Evolutionary conservation across 805 yeast genomes (phyloP), one percentile per base, ranked within the genome.

Genomic region (Candida verbasci): DNA sequence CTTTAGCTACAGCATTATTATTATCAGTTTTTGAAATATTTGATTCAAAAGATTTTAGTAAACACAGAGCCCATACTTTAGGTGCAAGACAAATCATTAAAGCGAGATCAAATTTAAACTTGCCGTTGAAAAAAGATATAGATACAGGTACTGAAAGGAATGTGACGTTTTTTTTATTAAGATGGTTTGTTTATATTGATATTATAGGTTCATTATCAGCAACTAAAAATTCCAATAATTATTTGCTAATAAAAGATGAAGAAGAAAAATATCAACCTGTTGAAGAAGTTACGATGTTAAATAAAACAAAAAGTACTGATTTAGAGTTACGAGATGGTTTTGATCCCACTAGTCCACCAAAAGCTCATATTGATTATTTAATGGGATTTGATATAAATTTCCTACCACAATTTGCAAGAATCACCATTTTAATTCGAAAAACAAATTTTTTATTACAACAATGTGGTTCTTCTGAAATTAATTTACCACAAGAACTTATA

Each of bases 111-210:
- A 34, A 24, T 1, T 34, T 31, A 17, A 34, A 24, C 1, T 34
- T 31, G 16, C 38, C 47, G 3, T n/a, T 39, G 8, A 14, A 15
- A 6, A 17, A 15, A 9, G 29, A 35, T 9, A 45, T 44, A 9
- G 40, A 41, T 31, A 37, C 51, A 3, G 53, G 56, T 2, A 45
- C 50, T 7, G 70, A 65, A 35, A 48, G 62, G 32, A 70, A 70
- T 42, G 61, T 75, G 10, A 56, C 76, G 0, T 76, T 62, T 42
- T 83, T 83, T 46, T 59, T 83, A 30, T 62, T 73, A 44, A 58
- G 88, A 35, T 80, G 87, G 86, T 82, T 78, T 50, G 79, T 78
- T 0, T 83, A 80, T 48, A 58, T 80, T 23, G 87, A 81, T 47
- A 74, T 80, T 3, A 63, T 82, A 15, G 82, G 86, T 0, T 70